Evolutionary conservation across 1,139 yeast species (phyloP).

Genomic region (Zygoascus hellenicus): DNA sequence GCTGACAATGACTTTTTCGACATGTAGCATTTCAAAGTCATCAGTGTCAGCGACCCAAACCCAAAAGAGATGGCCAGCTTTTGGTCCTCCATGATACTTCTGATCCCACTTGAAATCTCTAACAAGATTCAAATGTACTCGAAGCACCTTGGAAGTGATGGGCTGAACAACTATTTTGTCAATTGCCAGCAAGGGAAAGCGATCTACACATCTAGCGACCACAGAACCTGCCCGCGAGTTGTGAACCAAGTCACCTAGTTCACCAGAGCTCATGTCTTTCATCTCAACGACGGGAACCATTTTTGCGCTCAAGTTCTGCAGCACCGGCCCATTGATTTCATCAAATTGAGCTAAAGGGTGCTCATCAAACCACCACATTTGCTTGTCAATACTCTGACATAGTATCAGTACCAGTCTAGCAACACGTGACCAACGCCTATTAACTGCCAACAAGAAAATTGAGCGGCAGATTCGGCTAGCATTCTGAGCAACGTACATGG

Average conservation of each 20-base stretch:
- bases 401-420: conserved; percentile 67
- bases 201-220: conserved; percentile 54
- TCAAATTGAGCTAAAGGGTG: conserved; percentile 90
- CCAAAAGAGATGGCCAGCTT: conserved; percentile 72
- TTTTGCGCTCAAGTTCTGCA: conserved; percentile 57
- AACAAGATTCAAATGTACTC: conserved; percentile 63
- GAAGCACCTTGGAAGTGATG: conserved; percentile 77
- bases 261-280: conserved; percentile 67
- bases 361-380: conserved; percentile 76
- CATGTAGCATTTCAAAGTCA: conserved; percentile 62
- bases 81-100: conserved; percentile 73
- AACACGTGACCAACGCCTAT: conserved; percentile 84
- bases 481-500: conserved; percentile 92
- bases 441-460: conserved; percentile 74
- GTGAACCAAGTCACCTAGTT: conserved; percentile 85
- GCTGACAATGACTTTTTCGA: conserved; percentile 69
- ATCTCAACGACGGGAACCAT: conserved; percentile 65
- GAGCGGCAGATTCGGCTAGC: conserved; percentile 92
- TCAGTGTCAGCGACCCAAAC: conserved; percentile 80
- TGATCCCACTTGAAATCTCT: conserved; percentile 86
- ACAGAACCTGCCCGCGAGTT: conserved; percentile 66
- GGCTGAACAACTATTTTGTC: conserved; percentile 83
- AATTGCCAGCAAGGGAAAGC: conserved; percentile 68
- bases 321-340: conserved; percentile 36
- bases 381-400: conserved; percentile 79